A percentile compares a stretch with the other conserved stretches of the same genome.
phyloP scores from a whole-genome alignment of 768 basidiomycete genomes.

The Russula griseocarnosa region DNA sequence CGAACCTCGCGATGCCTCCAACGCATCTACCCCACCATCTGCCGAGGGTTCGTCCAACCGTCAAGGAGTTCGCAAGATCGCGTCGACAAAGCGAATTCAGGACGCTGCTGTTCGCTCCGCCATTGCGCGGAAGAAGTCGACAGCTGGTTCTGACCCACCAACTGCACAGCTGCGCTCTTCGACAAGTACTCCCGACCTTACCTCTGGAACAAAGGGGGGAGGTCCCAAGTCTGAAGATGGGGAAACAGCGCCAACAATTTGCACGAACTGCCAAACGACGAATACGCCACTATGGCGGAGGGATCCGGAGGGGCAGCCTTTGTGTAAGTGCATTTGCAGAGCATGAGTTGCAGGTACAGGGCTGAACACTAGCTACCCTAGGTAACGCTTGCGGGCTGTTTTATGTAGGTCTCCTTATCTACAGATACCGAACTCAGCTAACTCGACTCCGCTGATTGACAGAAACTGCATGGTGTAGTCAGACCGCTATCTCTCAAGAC shows the following conservation, averaged over 20 bases:
- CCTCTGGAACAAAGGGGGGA: constrained; percentile 33
- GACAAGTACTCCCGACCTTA: constrained; percentile 65
- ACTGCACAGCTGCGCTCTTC: constrained; percentile 44
- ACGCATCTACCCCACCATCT: constrained; percentile 70
- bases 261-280: constrained; percentile 93
- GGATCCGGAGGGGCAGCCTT: constrained; percentile 87
- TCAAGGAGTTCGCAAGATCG: constrained; percentile 52
- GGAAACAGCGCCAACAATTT: constrained; percentile 73
- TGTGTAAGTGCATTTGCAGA: constrained; percentile 54
- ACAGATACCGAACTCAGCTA: constrained; percentile 19
- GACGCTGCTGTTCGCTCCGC: constrained; percentile 36
- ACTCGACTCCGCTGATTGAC: constrained; percentile 12
- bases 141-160: constrained; percentile 27
- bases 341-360: constrained; percentile 24
- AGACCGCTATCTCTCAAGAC: constrained; percentile 94
- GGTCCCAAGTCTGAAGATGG: constrained; percentile 55
- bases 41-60: constrained; percentile 45
- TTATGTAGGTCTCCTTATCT: constrained; percentile 57
- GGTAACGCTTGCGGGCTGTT: constrained; percentile 92
- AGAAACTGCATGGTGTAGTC: constrained; percentile 96
- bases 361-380: constrained; percentile 33
- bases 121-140: constrained; percentile 48
- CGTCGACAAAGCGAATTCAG: constrained; percentile 58
- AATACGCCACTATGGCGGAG: constrained; percentile 92
- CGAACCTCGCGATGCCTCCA: constrained; percentile 65